Percentiles rank a stretch among this genome's conserved stretches.
phyloP scores from a whole-genome alignment of 2,329 filamentous ascomycete species.

The Phialophora verrucosa region DNA sequence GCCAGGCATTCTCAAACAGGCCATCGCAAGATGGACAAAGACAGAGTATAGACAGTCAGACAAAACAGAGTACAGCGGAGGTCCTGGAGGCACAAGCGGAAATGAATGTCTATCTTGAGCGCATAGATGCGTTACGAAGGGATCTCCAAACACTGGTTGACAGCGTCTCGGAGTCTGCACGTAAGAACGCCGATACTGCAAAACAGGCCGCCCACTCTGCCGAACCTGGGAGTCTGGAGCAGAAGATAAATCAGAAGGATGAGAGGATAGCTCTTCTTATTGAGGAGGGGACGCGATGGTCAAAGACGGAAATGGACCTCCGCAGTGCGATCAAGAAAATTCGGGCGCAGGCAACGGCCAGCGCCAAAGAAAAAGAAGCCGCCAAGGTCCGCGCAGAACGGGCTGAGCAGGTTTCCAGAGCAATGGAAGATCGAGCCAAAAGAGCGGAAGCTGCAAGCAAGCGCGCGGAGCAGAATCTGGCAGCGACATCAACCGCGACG shows the following conservation, averaged over 20 bases:
- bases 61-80: slow-evolving; percentile 20
- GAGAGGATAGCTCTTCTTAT: slow-evolving; percentile 87
- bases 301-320: slow-evolving; percentile 83
- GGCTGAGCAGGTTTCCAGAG: slow-evolving; percentile 61
- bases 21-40: slow-evolving; percentile 45
- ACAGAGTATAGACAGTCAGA: slow-evolving; percentile 37
- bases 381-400: slow-evolving; percentile 62
- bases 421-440: slow-evolving; percentile 62
- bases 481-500: slow-evolving; percentile 57
- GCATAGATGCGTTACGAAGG: slow-evolving; percentile 87
- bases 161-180: slow-evolving; percentile 76
- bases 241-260: slow-evolving; percentile 85
- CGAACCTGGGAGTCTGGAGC: slow-evolving; percentile 69
- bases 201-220: slow-evolving; percentile 69
- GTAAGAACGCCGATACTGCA: slow-evolving; percentile 77
- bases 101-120: slow-evolving; percentile 80
- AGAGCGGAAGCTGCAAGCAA: slow-evolving; percentile 65
- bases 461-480: slow-evolving; percentile 61
- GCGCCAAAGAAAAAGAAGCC: slow-evolving; percentile 57
- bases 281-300: slow-evolving; percentile 89
- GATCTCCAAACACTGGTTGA: slow-evolving; percentile 88
- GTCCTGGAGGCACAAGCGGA: slow-evolving; percentile 62
- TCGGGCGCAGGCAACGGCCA: slow-evolving; percentile 58
- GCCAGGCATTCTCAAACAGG: slow-evolving; percentile 31
- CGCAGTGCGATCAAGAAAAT: slow-evolving; percentile 83